phyloP scores from a whole-genome alignment of 495 filamentous ascomycete genomes.

The Xylaria intraflava region DNA sequence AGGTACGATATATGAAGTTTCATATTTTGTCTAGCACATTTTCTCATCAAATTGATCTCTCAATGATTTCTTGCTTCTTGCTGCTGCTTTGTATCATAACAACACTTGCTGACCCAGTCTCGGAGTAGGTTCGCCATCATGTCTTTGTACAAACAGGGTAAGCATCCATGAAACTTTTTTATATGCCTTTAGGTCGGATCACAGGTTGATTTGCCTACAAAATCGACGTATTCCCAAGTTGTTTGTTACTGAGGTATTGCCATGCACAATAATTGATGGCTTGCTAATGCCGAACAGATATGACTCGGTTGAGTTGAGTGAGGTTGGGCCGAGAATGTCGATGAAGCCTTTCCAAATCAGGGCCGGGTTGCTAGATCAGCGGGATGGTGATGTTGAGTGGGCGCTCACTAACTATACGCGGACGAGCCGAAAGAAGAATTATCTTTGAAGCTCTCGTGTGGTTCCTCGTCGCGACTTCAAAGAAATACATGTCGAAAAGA shows the following conservation, averaged over 20 bases:
- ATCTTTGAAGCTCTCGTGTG: constrained; percentile 51
- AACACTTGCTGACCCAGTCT: background rate
- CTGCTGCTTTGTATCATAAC: background rate
- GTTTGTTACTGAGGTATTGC: background rate
- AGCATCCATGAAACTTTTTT: background rate
- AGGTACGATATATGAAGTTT: constrained; percentile 28
- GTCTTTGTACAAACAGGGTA: constrained; percentile 37
- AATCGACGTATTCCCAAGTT: too few relatives aligned
- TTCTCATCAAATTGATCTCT: background rate
- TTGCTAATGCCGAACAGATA: constrained; percentile 32
- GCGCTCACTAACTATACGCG: constrained; percentile 89
- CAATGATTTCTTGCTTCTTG: background rate
- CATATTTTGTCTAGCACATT: background rate
- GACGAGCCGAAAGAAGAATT: constrained; percentile 87
- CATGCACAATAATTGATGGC: background rate
- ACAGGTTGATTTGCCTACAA: constrained; percentile 50
- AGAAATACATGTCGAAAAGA: constrained; percentile 12
- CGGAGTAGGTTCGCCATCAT: constrained; percentile 34
- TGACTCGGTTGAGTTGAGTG: constrained; percentile 82
- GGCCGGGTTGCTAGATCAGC: constrained; percentile 88
- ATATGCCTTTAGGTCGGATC: constrained; percentile 76
- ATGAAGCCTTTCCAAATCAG: constrained; percentile 94
- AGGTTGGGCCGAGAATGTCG: constrained; percentile 93
- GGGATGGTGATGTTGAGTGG: constrained; percentile 96
- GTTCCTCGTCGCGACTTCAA: background rate